Evolutionary conservation across 1,284 basidiomycete species (phyloP), one percentile per base, ranked within the genome.

Genomic region (Phellopilus nigrolimitatus): DNA sequence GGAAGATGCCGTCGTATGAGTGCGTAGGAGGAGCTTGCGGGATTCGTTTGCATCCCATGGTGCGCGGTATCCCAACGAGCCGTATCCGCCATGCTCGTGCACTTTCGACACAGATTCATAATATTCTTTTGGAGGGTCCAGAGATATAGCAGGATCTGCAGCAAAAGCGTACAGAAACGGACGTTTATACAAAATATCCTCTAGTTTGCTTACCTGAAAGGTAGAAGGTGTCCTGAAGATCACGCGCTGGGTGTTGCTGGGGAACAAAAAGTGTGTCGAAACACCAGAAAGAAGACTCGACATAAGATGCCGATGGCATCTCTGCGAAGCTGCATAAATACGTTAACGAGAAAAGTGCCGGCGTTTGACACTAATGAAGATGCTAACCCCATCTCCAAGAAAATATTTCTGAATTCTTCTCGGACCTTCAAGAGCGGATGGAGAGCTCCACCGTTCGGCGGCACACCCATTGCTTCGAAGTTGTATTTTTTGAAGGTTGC

Each of bases 231-330:
- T 99, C 97, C 70, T 99, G 97, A 46, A 98, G 69, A 61, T 99
- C 97, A 65, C 97, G 84, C 22, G 97, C 97, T 15, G 97, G 95
- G 71, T 99, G 97, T 71, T 99, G 95, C 66, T 99, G 97, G 1
- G 97, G 97, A 0, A 99, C 97, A 67, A 97, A 99, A 59, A 99
- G 79, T 7, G 95, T 86, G 67, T 99, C 97, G 69, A 99, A 99
- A 68, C 95, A 97, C 97, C 97, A 99, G 80, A 99, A 99, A 30
- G 89, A 89, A 22, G 93, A 97, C 70, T 99, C 97, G 54, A 99
- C 94, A 66, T 95, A 99, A 54, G 88, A 86, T 56, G 88, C 86
- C n/a, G 97, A 98, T 4, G 95, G 94, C 97, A 99, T 99, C 71
- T 99, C 97, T 52, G 93, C 87, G 72, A 99, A 99, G 12, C 94